A percentile compares a stretch with the other conserved stretches of the same genome.
Conservation (phyloP, 2,329 filamentous ascomycete genomes). For the Grosmannia penicillata region DNA sequence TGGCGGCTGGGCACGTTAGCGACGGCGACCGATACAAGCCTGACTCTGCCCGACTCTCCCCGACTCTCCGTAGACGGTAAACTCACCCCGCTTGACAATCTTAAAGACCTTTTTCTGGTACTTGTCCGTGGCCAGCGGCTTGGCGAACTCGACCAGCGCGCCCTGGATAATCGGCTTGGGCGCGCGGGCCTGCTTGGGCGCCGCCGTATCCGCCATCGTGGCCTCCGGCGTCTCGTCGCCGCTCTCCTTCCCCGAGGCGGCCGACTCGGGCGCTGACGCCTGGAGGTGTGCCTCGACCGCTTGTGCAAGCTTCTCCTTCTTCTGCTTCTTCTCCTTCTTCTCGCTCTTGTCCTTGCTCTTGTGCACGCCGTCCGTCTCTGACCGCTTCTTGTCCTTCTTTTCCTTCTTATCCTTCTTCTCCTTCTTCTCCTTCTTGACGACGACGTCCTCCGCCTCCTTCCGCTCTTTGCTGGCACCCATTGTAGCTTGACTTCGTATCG, state of each 20-base stretch:
- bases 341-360: constrained; percentile 42
- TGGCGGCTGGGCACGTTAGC: constrained; percentile 56
- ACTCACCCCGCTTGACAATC: constrained; percentile 44
- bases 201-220: constrained; percentile 28
- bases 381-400: constrained; percentile 40
- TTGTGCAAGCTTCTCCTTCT: constrained; percentile 58
- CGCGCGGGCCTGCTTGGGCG: constrained; percentile 17
- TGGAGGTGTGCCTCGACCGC: constrained; percentile 52
- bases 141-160: constrained; percentile 64
- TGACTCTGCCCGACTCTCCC: too few relatives aligned
- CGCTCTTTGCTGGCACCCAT: constrained; percentile 10
- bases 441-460: constrained; percentile 11
- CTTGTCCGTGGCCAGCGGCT: constrained; percentile 70
- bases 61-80: too few relatives aligned
- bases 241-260: constrained; percentile 14
- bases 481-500: too few relatives aligned
- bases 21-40: too few relatives aligned
- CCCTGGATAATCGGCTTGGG: constrained; percentile 22
- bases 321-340: constrained; percentile 53
- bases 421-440: constrained; percentile 10
- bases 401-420: constrained; percentile 33
- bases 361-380: constrained; percentile 35
- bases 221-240: constrained; percentile 15
- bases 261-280: constrained; percentile 33
- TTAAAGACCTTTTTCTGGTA: constrained; percentile 53